A percentile compares a stretch with the other conserved stretches of the same genome.
These are phyloP conservation scores for Lentinula novae-zelandiae DNA, from an alignment of 1,284 basidiomycete species.

Conservation along the genomic window DNA sequence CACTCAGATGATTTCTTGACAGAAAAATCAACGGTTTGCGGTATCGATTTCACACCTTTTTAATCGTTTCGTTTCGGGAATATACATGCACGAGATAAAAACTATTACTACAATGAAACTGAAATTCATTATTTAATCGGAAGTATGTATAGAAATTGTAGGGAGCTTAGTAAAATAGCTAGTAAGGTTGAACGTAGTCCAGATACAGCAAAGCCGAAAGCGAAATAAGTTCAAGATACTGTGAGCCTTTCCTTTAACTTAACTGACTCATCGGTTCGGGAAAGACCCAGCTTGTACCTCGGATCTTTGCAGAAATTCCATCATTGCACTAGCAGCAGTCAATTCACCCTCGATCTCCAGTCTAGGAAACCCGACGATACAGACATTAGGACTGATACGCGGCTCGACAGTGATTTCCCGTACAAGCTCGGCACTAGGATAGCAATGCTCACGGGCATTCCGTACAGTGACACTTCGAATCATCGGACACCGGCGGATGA, in stretches of 20 bases:
- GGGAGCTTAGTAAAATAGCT: neutral
- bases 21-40: constrained; percentile 3
- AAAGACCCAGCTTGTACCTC: neutral
- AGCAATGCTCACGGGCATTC: neutral
- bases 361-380: constrained; percentile 1
- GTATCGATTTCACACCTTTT: neutral
- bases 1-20: neutral
- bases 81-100: neutral
- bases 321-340: neutral
- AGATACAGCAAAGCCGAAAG: neutral
- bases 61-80: neutral
- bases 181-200: neutral
- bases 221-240: neutral
- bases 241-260: neutral
- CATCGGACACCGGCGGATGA: constrained; percentile 4
- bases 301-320: neutral
- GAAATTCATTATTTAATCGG: neutral
- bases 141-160: neutral
- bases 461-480: constrained; percentile 1
- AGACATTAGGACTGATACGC: neutral
- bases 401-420: neutral
- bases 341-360: neutral
- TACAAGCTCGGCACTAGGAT: neutral
- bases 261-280: neutral
- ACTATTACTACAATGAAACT: neutral